phyloP scores from a whole-genome alignment of 225 moss, liverwort and hornwort genomes.

The Neckera pumila region DNA sequence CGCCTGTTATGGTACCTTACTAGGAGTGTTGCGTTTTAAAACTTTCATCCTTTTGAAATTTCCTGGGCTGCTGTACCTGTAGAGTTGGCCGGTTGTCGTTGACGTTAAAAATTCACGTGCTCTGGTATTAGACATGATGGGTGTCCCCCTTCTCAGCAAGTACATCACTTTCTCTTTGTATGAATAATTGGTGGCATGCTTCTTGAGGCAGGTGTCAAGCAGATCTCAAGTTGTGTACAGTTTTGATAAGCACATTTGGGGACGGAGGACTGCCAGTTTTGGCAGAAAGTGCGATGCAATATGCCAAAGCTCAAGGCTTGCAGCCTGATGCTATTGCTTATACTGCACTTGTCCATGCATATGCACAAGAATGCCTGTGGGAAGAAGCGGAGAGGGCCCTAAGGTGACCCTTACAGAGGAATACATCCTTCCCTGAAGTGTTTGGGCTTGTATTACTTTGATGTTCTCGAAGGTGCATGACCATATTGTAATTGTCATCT shows the following conservation, averaged over 20 bases:
- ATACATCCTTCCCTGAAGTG: background rate
- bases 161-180: background rate
- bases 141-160: background rate
- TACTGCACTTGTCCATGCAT: slow-evolving; percentile 57
- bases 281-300: slow-evolving; percentile 48
- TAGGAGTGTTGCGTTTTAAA: background rate
- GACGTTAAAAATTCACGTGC: background rate
- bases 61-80: background rate
- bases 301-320: slow-evolving; percentile 44
- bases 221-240: slow-evolving; percentile 57
- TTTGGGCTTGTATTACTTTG: slow-evolving; percentile 2
- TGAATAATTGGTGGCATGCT: background rate
- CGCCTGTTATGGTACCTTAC: background rate
- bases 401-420: slow-evolving; percentile 28
- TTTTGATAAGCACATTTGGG: slow-evolving; percentile 53
- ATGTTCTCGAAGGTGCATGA: background rate
- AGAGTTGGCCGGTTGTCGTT: background rate
- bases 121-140: background rate
- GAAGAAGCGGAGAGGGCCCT: slow-evolving; percentile 45
- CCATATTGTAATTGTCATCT: background rate
- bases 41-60: background rate
- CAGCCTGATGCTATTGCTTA: slow-evolving; percentile 52
- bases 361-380: slow-evolving; percentile 45
- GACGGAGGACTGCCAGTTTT: slow-evolving; percentile 37
- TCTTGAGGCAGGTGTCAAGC: slow-evolving; percentile 33